Conservation (phyloP, 306 rosid species). For the Malus sieversii region DNA sequence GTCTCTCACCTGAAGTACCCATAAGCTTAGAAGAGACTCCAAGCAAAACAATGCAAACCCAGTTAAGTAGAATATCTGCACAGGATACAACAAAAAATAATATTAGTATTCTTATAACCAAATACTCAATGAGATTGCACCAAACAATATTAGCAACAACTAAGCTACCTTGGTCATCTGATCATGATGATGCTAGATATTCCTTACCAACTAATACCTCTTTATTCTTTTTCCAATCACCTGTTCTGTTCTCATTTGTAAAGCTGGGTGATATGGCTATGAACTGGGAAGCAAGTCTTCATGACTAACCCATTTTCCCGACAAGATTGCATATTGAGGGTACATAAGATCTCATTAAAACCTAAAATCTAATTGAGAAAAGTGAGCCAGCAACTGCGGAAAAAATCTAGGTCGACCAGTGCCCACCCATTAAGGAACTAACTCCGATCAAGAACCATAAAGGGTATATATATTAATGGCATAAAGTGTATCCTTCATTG, state of each 20-base stretch:
- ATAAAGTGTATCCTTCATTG: not conserved
- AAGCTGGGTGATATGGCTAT: not conserved
- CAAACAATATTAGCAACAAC: not conserved
- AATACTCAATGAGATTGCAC: not conserved
- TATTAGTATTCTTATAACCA: not conserved
- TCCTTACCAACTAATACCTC: not conserved
- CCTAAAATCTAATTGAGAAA: not conserved
- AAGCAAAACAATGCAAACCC: constrained; percentile 95
- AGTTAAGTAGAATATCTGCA: constrained; percentile 82
- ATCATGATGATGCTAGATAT: not conserved
- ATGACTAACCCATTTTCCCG: not conserved
- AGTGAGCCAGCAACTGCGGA: not conserved
- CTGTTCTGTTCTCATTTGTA: not conserved
- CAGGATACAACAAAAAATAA: not conserved
- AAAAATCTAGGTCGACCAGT: too few relatives aligned
- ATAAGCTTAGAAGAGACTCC: constrained; percentile 87
- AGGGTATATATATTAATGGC: not conserved
- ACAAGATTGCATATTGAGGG: not conserved
- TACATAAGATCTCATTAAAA: not conserved
- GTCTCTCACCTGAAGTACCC: constrained; percentile 85
- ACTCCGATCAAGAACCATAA: not conserved
- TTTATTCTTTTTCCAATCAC: not conserved
- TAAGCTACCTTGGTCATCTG: not conserved
- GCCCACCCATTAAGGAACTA: not conserved
- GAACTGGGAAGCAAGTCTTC: not conserved